Conservation (phyloP, 192 early-diverging fungal genomes). For the Backusella macrospora region DNA sequence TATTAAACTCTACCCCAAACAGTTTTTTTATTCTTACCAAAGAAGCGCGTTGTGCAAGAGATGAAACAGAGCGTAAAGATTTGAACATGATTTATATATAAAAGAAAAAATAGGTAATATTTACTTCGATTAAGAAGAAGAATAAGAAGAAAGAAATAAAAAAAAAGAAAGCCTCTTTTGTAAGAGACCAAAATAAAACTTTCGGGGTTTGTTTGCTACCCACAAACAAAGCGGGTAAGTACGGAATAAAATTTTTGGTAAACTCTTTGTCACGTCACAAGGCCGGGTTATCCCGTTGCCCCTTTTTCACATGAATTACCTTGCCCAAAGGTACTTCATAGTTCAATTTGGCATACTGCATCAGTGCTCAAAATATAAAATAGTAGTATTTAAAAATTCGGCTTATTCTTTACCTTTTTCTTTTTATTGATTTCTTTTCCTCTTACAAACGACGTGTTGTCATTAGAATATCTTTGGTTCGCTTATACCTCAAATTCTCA, state of each 20-base stretch:
- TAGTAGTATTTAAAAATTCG: neutral
- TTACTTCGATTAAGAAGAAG: neutral
- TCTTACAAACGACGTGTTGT: neutral
- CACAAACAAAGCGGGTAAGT: slow-evolving; percentile 23
- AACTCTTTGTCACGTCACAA: neutral
- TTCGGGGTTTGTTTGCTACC: slow-evolving; percentile 18
- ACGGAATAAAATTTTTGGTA: slow-evolving; percentile 17
- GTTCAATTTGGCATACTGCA: neutral
- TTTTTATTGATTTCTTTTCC: neutral
- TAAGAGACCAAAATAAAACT: neutral
- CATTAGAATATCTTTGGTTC: no score
- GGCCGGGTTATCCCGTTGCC: slow-evolving; percentile 8
- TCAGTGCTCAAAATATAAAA: neutral
- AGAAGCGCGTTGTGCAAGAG: slow-evolving; percentile 30
- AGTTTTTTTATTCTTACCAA: slow-evolving; percentile 25
- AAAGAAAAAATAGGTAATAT: neutral
- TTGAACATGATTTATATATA: slow-evolving; percentile 31
- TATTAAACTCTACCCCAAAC: neutral
- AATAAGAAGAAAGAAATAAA: slow-evolving; percentile 5
- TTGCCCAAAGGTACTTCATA: neutral
- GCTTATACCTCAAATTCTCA: no score
- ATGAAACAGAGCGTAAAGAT: slow-evolving; percentile 33
- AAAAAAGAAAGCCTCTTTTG: neutral
- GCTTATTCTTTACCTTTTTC: neutral
- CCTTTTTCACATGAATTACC: neutral